These are phyloP conservation scores for Leptographium galeiforme DNA, from an alignment of 2,329 filamentous ascomycete species.

Conservation along the genomic window DNA sequence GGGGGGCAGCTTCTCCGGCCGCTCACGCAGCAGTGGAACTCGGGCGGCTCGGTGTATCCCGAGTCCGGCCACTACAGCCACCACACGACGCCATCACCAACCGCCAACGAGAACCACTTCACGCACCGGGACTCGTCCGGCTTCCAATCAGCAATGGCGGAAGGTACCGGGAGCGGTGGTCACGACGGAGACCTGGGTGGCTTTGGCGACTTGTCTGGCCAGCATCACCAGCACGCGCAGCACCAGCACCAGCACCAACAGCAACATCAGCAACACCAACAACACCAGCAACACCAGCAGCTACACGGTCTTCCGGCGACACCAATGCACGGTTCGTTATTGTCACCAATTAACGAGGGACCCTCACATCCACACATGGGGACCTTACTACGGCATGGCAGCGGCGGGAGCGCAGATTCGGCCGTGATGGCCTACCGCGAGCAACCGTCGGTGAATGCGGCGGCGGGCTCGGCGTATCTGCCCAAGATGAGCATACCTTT, in stretches of 20 bases:
- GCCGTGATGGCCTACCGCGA: neutral
- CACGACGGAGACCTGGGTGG: neutral
- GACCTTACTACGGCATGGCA: neutral
- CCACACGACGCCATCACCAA: slow-evolving; percentile 6
- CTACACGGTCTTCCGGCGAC: neutral
- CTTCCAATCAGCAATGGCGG: slow-evolving; percentile 2
- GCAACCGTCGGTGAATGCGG: neutral
- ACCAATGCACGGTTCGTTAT: neutral
- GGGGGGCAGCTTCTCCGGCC: neutral
- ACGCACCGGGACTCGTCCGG: neutral
- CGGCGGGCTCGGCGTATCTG: neutral
- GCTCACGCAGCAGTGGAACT: slow-evolving; percentile 2
- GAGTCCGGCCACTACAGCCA: neutral
- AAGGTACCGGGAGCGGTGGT: neutral
- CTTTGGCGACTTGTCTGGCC: neutral
- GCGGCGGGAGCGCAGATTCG: neutral
- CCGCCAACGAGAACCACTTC: neutral
- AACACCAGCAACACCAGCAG: slow-evolving; percentile 4
- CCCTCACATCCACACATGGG: neutral
- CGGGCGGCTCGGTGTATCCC: neutral
- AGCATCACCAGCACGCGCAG: neutral
- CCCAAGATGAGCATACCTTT: neutral
- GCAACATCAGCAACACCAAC: neutral
- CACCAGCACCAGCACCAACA: neutral
- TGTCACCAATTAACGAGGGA: neutral